phyloP scores from a whole-genome alignment of 139 green algal genomes.

The Yamagishiella unicocca region DNA sequence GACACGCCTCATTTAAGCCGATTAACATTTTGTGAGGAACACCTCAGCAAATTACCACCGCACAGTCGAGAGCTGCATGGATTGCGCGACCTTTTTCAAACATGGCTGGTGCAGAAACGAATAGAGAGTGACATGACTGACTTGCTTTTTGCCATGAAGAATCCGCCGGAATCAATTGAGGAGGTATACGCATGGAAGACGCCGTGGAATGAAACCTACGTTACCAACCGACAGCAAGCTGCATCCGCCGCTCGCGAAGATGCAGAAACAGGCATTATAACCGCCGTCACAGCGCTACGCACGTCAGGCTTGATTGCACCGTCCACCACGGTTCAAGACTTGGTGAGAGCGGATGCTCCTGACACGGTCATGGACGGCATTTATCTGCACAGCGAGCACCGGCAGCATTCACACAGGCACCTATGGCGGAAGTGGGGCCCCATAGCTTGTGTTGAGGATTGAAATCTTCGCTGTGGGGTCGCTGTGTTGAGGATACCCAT shows the following conservation, averaged over 20 bases:
- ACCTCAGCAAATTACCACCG: not conserved
- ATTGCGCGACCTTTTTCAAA: conserved; percentile 18
- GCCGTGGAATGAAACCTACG: conserved; percentile 8
- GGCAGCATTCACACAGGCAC: too few relatives aligned
- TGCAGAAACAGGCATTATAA: not conserved
- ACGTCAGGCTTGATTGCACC: not conserved
- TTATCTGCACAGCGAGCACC: too few relatives aligned
- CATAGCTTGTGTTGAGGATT: not conserved
- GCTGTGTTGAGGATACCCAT: not conserved
- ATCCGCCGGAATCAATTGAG: not conserved
- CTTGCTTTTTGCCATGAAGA: not conserved
- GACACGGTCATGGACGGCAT: too few relatives aligned
- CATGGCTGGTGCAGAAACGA: not conserved
- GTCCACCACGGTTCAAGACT: conserved; percentile 18
- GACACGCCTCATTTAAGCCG: not conserved
- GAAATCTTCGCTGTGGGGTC: not conserved
- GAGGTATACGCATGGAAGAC: conserved; percentile 11
- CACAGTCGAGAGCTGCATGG: not conserved
- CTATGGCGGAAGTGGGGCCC: too few relatives aligned
- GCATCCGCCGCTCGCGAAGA: not conserved
- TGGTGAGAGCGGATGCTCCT: not conserved
- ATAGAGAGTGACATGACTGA: conserved; percentile 11
- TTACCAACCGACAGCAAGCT: not conserved
- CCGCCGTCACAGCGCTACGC: not conserved
- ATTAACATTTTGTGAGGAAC: conserved; percentile 19